Base-by-base conservation (phyloP, 1,284 basidiomycete species). In the Naganishia liquefaciens region DNA sequence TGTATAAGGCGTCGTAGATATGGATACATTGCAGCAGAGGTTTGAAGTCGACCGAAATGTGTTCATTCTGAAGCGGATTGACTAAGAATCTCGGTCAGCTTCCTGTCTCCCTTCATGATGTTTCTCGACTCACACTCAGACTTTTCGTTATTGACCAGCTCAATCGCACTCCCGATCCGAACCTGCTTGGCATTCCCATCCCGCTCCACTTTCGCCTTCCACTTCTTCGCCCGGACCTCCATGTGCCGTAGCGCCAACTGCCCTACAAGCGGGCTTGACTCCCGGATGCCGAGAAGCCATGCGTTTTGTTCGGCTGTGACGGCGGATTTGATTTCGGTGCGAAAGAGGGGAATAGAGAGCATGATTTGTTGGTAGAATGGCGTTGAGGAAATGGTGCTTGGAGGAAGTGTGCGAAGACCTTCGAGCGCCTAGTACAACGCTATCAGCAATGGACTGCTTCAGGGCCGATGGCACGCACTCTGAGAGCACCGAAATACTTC, bases 1-100 rank as follows among this genome's bases (percentile, higher is more conserved):
- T 87, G 74, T 95, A 91, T 17, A 99, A 82, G 4, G 93, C 87
- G 65, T 91, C 88, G 78, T 99, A 94, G 69, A 98, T 99, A 73
- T 97, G 95, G 54, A 99, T 95, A 75, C 92, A 96, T 79, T 98
- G 91, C 73, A 94, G 97, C 17, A 99, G 79, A 7, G 96, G 94
- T 71, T 88, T 89, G 81, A 99, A 99, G 78, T 98, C 93, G 54
- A 99, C 89, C 57, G 84, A 82, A 42, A 96, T 84, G 63, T 88
- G 84, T 55, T 95, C 91, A 72, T 95, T 96, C 69, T 98, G 88
- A 28, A 99, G 82, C 4, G 94, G 88, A 75, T 96, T 89, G 27
- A 62, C 60, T 62, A 25, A 3, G 15, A 15, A 33, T 9, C 2
- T 37, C 33, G 11, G 23, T 52, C n/a, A 52, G 49, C 60, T 46